Percentiles rank a stretch among this genome's conserved stretches.
Conservation (phyloP, 371 early-diverging fungal genomes). For the Actinomucor elegans region DNA sequence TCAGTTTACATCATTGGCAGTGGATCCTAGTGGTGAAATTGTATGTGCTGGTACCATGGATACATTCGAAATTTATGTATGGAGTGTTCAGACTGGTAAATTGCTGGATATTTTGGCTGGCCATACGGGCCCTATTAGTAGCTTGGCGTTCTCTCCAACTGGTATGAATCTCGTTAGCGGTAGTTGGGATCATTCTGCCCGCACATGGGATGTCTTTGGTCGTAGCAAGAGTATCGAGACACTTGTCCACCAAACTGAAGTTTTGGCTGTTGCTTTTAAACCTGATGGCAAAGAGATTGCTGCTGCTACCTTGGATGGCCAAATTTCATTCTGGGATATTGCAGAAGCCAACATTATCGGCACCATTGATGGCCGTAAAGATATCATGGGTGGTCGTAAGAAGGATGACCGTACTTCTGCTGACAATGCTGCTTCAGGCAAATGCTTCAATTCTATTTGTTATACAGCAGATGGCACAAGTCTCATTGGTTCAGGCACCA, state of each 20-base stretch:
- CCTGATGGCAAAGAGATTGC: constrained; percentile 91
- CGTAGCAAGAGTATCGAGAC: constrained; percentile 80
- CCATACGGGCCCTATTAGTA: constrained; percentile 90
- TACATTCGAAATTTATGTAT: constrained; percentile 94
- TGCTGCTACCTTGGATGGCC: constrained; percentile 89
- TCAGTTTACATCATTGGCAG: constrained; percentile 91
- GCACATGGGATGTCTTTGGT: constrained; percentile 94
- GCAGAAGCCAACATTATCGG: constrained; percentile 65
- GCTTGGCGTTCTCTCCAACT: constrained; percentile 84
- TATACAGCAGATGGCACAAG: constrained; percentile 94
- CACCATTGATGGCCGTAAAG: constrained; percentile 89
- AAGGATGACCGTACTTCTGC: constrained; percentile 75
- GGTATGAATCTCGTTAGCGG: constrained; percentile 77
- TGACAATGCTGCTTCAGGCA: constrained; percentile 81
- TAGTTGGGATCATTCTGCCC: constrained; percentile 94
- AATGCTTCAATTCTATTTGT: constrained; percentile 89
- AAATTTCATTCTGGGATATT: constrained; percentile 91
- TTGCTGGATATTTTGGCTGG: constrained; percentile 93
- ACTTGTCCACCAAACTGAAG: constrained; percentile 82
- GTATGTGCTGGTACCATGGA: constrained; percentile 96
- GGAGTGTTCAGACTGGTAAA: constrained; percentile 97
- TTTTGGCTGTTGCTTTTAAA: constrained; percentile 85
- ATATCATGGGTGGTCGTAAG: constrained; percentile 90
- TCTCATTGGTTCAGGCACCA: constrained; percentile 92
- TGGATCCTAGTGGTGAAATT: constrained; percentile 96